Conservation (phyloP, 257 asterid genomes). For the Cordia subcordata region DNA sequence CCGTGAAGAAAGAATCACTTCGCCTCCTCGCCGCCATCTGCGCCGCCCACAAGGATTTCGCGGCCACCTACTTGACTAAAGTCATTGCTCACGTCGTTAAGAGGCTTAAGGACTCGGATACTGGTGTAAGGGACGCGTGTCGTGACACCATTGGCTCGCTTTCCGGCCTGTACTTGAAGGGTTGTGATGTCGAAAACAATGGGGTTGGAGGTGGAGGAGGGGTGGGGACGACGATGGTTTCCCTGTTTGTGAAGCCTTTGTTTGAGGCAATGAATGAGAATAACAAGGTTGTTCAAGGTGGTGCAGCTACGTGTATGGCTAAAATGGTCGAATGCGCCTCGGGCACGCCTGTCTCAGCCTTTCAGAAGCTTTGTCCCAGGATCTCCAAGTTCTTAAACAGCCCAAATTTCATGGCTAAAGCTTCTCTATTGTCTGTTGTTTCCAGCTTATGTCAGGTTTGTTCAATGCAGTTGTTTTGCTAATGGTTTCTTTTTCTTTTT, state of each 20-base stretch:
- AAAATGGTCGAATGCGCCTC: conserved; percentile 81
- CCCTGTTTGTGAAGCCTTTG: conserved; percentile 81
- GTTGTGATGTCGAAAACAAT: background rate
- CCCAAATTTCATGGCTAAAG: conserved; percentile 83
- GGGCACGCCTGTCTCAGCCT: conserved; percentile 51
- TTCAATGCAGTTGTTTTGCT: conserved; percentile 12
- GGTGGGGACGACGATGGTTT: conserved; percentile 53
- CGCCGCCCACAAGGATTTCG: conserved; percentile 55
- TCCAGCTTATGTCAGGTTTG: conserved; percentile 89
- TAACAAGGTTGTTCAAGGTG: conserved; percentile 81
- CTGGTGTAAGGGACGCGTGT: conserved; percentile 89
- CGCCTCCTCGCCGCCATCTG: conserved; percentile 73
- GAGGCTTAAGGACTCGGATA: conserved; percentile 88
- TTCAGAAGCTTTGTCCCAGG: conserved; percentile 87
- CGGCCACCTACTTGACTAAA: conserved; percentile 80
- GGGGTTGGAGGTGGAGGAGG: conserved; percentile 39
- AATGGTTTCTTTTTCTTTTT: background rate
- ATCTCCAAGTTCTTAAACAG: conserved; percentile 77
- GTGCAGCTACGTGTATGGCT: conserved; percentile 85
- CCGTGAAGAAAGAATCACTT: conserved; percentile 75
- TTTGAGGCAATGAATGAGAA: conserved; percentile 94
- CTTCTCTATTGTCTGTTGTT: conserved; percentile 76
- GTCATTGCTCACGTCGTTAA: conserved; percentile 68
- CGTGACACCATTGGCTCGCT: conserved; percentile 83
- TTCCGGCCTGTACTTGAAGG: conserved; percentile 69